Percentiles rank a stretch among this genome's conserved stretches.
Evolutionary conservation across 805 yeast genomes (phyloP).

Genomic region (Kuraishia molischiana): DNA sequence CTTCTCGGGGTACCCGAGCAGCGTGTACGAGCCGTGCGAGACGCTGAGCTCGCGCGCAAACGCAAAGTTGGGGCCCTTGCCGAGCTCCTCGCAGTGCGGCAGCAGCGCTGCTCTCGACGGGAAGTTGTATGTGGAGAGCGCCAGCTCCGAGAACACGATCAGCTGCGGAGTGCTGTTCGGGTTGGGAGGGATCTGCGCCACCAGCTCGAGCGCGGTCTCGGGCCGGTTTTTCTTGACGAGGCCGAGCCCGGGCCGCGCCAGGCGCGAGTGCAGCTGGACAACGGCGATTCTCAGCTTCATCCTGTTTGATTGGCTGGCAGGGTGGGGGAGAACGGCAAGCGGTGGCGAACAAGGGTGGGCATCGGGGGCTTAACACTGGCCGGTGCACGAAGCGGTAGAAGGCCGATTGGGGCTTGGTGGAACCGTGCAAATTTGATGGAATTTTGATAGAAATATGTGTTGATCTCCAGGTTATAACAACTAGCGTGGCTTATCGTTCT

Average conservation of each 20-base stretch:
- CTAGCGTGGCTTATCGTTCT: too few species aligned
- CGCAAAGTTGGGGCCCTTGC: constrained; percentile 33
- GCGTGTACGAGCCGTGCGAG: constrained; percentile 48
- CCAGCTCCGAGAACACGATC: constrained; percentile 76
- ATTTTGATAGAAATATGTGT: too few species aligned
- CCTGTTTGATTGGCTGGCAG: too few species aligned
- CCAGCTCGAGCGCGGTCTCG: not conserved
- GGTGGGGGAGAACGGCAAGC: too few species aligned
- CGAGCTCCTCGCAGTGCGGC: constrained; percentile 14
- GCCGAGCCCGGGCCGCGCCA: not conserved
- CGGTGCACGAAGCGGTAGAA: too few species aligned
- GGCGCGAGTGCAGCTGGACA: not conserved
- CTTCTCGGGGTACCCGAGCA: constrained; percentile 78
- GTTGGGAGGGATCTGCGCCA: not conserved
- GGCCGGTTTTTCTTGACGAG: too few species aligned
- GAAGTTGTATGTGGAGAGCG: constrained; percentile 79
- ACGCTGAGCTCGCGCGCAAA: constrained; percentile 50
- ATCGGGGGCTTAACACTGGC: too few species aligned
- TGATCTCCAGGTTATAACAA: too few species aligned
- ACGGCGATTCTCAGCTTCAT: not conserved
- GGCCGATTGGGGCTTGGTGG: too few species aligned
- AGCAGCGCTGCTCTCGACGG: constrained; percentile 36
- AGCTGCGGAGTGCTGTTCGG: constrained; percentile 35
- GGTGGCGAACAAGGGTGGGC: too few species aligned
- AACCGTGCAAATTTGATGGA: too few species aligned